Base-by-base conservation (phyloP, 768 basidiomycete genomes). In the Auricularia auricula-judae region DNA sequence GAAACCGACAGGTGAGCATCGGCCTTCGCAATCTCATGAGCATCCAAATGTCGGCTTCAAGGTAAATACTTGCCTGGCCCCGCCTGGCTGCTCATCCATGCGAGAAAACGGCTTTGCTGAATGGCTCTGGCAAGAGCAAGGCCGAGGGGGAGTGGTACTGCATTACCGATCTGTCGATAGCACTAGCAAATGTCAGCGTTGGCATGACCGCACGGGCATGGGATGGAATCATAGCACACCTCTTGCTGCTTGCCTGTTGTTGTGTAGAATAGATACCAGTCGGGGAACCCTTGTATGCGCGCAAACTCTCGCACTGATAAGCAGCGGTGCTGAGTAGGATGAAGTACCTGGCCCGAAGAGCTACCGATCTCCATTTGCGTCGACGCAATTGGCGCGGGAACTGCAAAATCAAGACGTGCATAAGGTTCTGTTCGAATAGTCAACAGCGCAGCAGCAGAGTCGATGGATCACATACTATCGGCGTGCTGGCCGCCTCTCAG, bases 251-350 rank as follows among this genome's bases (percentile, higher is more conserved):
- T 65, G 4, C 72, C 70, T 44, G 81, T 78, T 3, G 71, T 75
- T 0, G 86, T 87, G 61, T 78, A 67, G 65, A 91, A 88, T n/a
- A 78, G 66, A 66, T 88, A 89, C 43, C 75, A 53, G 66, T 92
- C 90, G 0, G 88, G 87, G 68, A 92, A 91, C 0, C 90, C 90
- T 74, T 92, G 90, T 0, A 85, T 83, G 29, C 90, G 80, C 18
- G 89, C 88, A 54, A 80, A 82, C 69, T 91, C 89, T 36, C 82
- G 77, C 14, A 89, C 81, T 3, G 79, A 86, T 47, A 89, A 70
- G 33, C 88, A 81, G 5, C 90, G 82, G 67, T 84, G 84, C 86
- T 91, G 87, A 86, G 74, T 73, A 0, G 82, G 83, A 67, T 83
- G 82, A 11, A 83, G 68, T 14, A 80, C 76, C 1, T 67, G 67